Base-by-base conservation (phyloP, 1,284 basidiomycete species). In the Naganishia sp. region DNA sequence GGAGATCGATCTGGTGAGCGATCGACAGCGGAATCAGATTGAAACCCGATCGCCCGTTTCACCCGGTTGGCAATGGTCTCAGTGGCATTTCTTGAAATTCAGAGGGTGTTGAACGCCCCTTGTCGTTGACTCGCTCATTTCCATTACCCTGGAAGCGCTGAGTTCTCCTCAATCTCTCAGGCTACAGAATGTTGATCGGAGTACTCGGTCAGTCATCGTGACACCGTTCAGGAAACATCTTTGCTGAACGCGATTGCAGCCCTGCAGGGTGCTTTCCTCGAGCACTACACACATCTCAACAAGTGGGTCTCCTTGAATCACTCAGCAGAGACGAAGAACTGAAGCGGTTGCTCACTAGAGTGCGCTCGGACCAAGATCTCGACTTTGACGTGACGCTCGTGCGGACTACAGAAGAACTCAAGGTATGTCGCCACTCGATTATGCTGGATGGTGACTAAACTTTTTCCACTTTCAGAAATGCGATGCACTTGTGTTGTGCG, bases 251-350 rank as follows among this genome's bases (percentile, higher is more conserved):
- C 7, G 2, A 21, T 36, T n/a, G 11, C 39, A 63, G 95, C 94
- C 59, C 84, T 97, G 50, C 95, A 97, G 79, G 95, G 94, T 61
- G 93, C 94, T 5, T 98, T 97, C 76, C 84, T 85, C 45, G 94
- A 99, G 80, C 95, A 98, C 79, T 75, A 78, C 42, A 72, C 74
- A 31, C 77, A 79, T 56, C 71, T 80, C 16, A 70, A 78, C 55
- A 64, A 74, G 78, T 76, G 50, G 60, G 73, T 69, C 54, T 61
- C 66, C 63, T 56, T 69, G 57, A 28, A 65, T 53, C 65, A 21
- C 18, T 57, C 42, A 48, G 25, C 53, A 25, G 15, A n/a, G 21
- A 23, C 7, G 11, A n/a, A 23, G 49, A 50, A 28, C 13, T 15
- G 1, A 28, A 5, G 9, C 52, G 15, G 3, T 55, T 75, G 82